Evolutionary conservation across 23 red algal genomes (phyloP), one percentile per base, ranked within the genome.

Genomic region (Gracilaria gracilis): DNA sequence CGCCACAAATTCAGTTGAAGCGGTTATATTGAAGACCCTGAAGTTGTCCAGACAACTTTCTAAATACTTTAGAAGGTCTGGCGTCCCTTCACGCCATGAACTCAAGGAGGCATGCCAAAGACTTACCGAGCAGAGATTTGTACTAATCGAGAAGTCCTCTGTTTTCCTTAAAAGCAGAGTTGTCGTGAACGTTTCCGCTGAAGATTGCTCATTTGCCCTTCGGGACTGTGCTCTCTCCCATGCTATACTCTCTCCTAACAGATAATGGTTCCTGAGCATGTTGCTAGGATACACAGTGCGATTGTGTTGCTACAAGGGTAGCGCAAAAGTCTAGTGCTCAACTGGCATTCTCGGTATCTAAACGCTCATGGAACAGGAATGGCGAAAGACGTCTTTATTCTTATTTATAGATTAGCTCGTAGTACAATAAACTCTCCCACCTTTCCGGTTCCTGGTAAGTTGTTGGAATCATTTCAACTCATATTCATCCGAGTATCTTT

Each of bases 141-240:
- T 86, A 36, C 42, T 86, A 46, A 72, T 86, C 62, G 82, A 86
- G 39, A 86, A 86, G 28, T 57, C 82, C 23, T 57, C 62, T 21
- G 82, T 86, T 36, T 86, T 72, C 61, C 51, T 40, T 9, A 57
- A 86, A 55, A 86, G 82, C 62, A 11, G 82, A 15, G 59, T 86
- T 38, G 59, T 86, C 47, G 82, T 86, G 27, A 86, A 86, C 61
- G 82, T 86, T 20, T 74, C 82, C 20, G 82, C 61, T 19, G 82
- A 86, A 40, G 82, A 86, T 37, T 86, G 82, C 29, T 54, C 66
- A 0, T 74, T 72, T 50, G 82, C 62, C 21, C 48, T 86, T 23
- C 39, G 65, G 15, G 82, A 86, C 25, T 86, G 82, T 50, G 9
- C 38, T 11, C 72, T 77, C 28, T 77, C 72, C 39, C 50, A 77